Conservation (phyloP, 2,329 filamentous ascomycete species). For the Diatrype stigma region DNA sequence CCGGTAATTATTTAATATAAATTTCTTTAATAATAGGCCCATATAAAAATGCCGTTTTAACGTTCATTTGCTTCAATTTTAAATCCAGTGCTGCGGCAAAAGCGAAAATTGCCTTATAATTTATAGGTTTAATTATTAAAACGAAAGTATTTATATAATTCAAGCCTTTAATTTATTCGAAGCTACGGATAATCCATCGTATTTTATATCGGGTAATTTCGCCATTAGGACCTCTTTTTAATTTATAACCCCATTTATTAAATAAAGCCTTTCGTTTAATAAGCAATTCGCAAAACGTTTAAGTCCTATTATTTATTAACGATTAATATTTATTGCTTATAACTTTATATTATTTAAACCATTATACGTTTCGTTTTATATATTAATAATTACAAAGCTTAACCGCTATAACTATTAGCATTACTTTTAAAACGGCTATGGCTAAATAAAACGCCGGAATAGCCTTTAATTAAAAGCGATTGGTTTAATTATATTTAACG, state of each 20-base stretch:
- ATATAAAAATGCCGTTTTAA: neutral
- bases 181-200: neutral
- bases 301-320: conserved; percentile 5
- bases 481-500: too few relatives aligned
- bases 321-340: conserved; percentile 7
- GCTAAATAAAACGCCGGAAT: too few relatives aligned
- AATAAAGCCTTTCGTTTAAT: neutral
- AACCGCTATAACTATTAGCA: neutral
- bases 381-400: conserved; percentile 6
- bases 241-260: neutral
- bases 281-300: neutral
- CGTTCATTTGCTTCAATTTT: conserved; percentile 9
- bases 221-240: neutral
- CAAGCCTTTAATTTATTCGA: neutral
- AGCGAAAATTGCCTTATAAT: neutral
- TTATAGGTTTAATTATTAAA: too few relatives aligned
- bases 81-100: conserved; percentile 3
- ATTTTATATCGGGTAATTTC: neutral
- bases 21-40: neutral
- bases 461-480: too few relatives aligned
- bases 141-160: neutral
- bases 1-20: too few relatives aligned
- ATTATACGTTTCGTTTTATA: neutral
- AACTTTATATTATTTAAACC: conserved; percentile 1
- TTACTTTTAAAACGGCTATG: too few relatives aligned